phyloP scores from a whole-genome alignment of 306 rosid species.

The Cicer arietinum region DNA sequence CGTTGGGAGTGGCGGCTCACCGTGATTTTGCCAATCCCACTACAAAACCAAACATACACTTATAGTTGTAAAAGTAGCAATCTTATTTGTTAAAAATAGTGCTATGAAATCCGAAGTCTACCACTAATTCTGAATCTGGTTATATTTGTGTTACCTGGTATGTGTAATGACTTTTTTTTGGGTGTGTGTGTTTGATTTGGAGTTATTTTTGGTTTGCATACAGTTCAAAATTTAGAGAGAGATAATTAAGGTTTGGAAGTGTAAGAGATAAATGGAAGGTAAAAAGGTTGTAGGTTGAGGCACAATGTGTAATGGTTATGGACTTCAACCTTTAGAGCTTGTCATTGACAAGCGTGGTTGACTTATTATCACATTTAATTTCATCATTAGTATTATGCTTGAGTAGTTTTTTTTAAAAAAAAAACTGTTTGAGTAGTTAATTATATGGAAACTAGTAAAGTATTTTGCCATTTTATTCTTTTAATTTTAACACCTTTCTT shows the following conservation, averaged over 20 bases:
- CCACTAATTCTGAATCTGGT: constrained; percentile 6
- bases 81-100: constrained; percentile 12
- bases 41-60: too few relatives aligned
- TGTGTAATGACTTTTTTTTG: background rate
- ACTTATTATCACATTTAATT: background rate
- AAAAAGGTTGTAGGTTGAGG: background rate
- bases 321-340: constrained; percentile 7
- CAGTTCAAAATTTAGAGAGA: background rate
- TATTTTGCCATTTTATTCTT: constrained; percentile 18
- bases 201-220: constrained; percentile 1
- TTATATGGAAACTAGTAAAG: constrained; percentile 1
- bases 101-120: background rate
- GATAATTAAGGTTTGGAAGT: constrained; percentile 19
- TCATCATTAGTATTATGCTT: constrained; percentile 4
- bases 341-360: background rate
- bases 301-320: background rate
- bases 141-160: constrained; percentile 1
- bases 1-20: too few relatives aligned
- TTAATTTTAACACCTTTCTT: constrained; percentile 21
- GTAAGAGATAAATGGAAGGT: constrained; percentile 1
- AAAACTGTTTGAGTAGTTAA: background rate
- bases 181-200: background rate
- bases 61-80: background rate
- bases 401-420: background rate
- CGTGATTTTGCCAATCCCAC: too few relatives aligned